A percentile compares a stretch with the other conserved stretches of the same genome.
Conservation (phyloP, 306 rosid genomes). For the Senna tora region DNA sequence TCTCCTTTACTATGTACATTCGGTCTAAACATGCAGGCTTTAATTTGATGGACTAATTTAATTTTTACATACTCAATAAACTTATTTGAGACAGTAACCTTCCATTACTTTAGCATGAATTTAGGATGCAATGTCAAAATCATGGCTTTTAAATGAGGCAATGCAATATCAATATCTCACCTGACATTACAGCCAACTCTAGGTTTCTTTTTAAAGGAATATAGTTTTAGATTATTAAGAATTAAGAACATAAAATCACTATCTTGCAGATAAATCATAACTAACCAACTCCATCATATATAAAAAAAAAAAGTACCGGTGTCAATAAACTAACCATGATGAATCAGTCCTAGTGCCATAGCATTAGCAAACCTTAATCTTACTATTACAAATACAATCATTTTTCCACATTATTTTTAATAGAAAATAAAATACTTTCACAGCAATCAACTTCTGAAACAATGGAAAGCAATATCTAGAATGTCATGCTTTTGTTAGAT, state of each 20-base stretch:
- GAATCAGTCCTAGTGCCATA: not conserved
- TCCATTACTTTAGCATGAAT: not conserved
- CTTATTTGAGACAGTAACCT: not conserved
- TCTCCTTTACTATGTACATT: not conserved
- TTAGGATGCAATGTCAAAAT: not conserved
- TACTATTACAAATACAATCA: not conserved
- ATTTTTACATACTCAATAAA: not conserved
- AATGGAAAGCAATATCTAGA: constrained; percentile 34
- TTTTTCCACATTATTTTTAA: constrained; percentile 16
- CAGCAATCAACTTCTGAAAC: constrained; percentile 32
- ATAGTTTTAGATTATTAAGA: not conserved
- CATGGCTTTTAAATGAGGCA: not conserved
- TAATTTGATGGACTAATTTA: not conserved
- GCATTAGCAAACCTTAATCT: constrained; percentile 1
- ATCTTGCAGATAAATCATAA: not conserved
- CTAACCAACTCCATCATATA: not conserved
- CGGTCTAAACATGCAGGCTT: not conserved
- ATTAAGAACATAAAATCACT: not conserved
- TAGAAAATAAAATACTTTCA: constrained; percentile 22
- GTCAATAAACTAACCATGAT: not conserved
- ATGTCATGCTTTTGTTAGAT: constrained; percentile 31
- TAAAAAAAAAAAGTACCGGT: not conserved
- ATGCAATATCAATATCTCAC: not conserved
- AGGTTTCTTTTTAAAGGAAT: not conserved
- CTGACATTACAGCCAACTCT: not conserved